Evolutionary conservation across 495 filamentous ascomycete species (phyloP).

Genomic region (Podospora comata): DNA sequence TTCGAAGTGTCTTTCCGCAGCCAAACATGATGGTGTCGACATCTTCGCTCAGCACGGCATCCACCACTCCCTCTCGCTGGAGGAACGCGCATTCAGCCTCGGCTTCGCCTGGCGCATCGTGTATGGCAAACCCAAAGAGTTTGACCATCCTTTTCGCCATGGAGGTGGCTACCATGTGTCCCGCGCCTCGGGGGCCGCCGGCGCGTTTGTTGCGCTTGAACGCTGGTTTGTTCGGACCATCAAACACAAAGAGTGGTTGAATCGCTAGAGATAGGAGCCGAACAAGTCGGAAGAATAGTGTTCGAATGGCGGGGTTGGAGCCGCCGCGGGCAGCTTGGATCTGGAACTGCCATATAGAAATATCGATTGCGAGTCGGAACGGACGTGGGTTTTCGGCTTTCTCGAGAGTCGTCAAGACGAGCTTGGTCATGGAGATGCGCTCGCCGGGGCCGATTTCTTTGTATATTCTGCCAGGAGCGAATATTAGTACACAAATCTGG

Average conservation of each 20-base stretch:
- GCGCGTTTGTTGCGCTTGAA: slow-evolving; percentile 82
- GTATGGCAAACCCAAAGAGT: slow-evolving; percentile 78
- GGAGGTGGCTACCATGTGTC: slow-evolving; percentile 50
- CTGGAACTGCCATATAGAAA: slow-evolving; percentile 97
- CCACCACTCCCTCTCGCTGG: slow-evolving; percentile 80
- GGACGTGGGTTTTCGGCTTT: slow-evolving; percentile 63
- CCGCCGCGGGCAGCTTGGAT: slow-evolving; percentile 82
- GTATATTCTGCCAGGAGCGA: slow-evolving; percentile 61
- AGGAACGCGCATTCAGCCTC: slow-evolving; percentile 93
- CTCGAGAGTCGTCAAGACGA: slow-evolving; percentile 73
- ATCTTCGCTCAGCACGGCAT: slow-evolving; percentile 95
- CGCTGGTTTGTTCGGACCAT: slow-evolving; percentile 82
- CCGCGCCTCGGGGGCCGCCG: slow-evolving; percentile 34
- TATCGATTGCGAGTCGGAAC: slow-evolving; percentile 86
- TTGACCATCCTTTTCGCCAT: slow-evolving; percentile 77
- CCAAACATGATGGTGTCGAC: slow-evolving; percentile 99
- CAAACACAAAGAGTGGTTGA: slow-evolving; percentile 92
- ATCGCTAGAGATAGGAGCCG: slow-evolving; percentile 77
- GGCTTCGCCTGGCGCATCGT: slow-evolving; percentile 91
- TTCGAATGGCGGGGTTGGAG: slow-evolving; percentile 84
- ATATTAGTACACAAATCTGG: slow-evolving; percentile 3
- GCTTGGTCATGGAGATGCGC: slow-evolving; percentile 76
- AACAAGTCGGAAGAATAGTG: slow-evolving; percentile 86
- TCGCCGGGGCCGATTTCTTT: slow-evolving; percentile 80
- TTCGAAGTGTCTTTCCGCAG: slow-evolving; percentile 69